These are phyloP conservation scores for Ganoderma leucocontextum DNA, from an alignment of 1,284 basidiomycete species.

Conservation along the genomic window DNA sequence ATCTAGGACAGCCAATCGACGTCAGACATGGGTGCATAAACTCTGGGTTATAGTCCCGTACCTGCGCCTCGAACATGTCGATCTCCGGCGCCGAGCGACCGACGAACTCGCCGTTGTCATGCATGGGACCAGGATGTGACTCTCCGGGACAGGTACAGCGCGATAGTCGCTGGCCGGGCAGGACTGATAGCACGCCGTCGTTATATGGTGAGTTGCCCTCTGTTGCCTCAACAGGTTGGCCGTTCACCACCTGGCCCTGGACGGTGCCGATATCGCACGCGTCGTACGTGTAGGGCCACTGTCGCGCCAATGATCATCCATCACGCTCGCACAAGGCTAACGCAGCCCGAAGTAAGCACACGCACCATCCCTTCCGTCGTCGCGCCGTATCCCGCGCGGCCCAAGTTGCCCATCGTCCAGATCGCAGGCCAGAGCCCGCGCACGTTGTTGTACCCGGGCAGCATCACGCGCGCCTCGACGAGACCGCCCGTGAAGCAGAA, in stretches of 20 bases:
- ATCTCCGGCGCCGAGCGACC: conserved; percentile 74
- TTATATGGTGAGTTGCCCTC: conserved; percentile 45
- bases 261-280: conserved; percentile 65
- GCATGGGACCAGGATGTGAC: conserved; percentile 82
- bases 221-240: conserved; percentile 47
- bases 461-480: conserved; percentile 70
- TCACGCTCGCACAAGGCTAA: neutral
- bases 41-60: conserved; percentile 15
- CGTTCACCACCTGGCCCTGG: conserved; percentile 52
- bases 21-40: neutral
- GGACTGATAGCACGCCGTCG: conserved; percentile 57
- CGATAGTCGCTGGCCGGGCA: conserved; percentile 80
- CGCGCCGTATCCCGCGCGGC: conserved; percentile 56
- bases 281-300: conserved; percentile 65
- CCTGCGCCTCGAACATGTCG: conserved; percentile 71
- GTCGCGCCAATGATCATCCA: neutral
- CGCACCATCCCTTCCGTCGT: conserved; percentile 58
- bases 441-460: conserved; percentile 77
- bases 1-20: neutral
- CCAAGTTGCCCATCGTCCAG: conserved; percentile 56
- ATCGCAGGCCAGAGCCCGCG: conserved; percentile 61
- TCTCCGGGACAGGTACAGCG: conserved; percentile 83
- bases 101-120: conserved; percentile 49
- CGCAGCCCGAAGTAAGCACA: conserved; percentile 9
- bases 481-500: conserved; percentile 93